Conservation (phyloP, 1,139 yeast species). For the Scheffersomyces illinoinensis region DNA sequence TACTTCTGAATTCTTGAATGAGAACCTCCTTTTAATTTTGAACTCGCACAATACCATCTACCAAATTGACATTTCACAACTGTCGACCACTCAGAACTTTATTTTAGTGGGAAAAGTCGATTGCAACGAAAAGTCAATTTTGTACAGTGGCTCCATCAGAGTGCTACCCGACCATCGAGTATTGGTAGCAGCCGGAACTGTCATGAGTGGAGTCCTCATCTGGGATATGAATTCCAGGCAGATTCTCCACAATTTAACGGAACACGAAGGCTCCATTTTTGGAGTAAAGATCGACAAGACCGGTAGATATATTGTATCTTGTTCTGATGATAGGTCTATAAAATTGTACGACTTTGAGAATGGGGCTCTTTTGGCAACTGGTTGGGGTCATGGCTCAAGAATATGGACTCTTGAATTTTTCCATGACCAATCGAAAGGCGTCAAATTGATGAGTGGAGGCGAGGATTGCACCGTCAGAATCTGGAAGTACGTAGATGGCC, state of each 20-base stretch:
- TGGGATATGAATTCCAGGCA: constrained; percentile 61
- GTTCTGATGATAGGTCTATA: constrained; percentile 92
- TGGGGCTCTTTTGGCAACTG: constrained; percentile 65
- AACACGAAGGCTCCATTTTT: constrained; percentile 91
- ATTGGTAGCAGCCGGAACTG: constrained; percentile 84
- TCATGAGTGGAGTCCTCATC: constrained; percentile 79
- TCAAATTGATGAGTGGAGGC: constrained; percentile 65
- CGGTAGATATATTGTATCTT: constrained; percentile 64
- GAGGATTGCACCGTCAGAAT: constrained; percentile 89
- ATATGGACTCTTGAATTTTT: constrained; percentile 81
- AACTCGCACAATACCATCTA: constrained; percentile 82
- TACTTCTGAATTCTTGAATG: constrained; percentile 50
- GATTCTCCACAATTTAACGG: constrained; percentile 57
- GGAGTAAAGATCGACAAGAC: constrained; percentile 64
- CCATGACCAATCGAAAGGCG: constrained; percentile 18
- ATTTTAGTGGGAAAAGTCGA: constrained; percentile 41
- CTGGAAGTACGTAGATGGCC: constrained; percentile 54
- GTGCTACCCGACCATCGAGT: constrained; percentile 42
- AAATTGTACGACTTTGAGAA: constrained; percentile 64
- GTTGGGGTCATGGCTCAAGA: constrained; percentile 97
- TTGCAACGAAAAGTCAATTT: constrained; percentile 74
- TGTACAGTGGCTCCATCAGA: constrained; percentile 81
- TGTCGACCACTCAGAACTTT: constrained; percentile 6
- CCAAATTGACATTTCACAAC: constrained; percentile 34
- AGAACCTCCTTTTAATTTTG: constrained; percentile 47